These are phyloP conservation scores for Anaeramoeba flamelloides DNA, from an alignment of 78 protist genomes.

Conservation along the genomic window DNA sequence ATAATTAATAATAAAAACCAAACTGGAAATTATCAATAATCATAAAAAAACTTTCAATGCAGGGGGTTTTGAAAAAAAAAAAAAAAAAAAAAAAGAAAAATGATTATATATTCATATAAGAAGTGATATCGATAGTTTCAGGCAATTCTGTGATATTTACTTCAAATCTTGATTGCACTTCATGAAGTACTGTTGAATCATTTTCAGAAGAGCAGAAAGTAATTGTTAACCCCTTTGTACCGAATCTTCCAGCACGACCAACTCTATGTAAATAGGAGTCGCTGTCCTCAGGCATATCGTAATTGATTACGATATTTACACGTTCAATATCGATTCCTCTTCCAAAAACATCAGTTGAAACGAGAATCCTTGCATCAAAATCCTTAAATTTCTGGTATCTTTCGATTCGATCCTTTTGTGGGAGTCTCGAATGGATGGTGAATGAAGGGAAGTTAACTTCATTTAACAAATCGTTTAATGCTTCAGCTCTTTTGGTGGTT, in stretches of 20 bases:
- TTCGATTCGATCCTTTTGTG: conserved; percentile 55
- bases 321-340: conserved; percentile 96
- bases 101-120: conserved; percentile 47
- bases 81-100: too few species aligned
- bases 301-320: conserved; percentile 92
- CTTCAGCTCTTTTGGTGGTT: conserved; percentile 10
- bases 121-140: conserved; percentile 46
- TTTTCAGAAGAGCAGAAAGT: conserved; percentile 65
- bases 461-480: conserved; percentile 47
- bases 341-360: conserved; percentile 92
- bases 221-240: conserved; percentile 97
- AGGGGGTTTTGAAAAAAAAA: too few species aligned
- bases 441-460: conserved; percentile 79
- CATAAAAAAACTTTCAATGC: too few species aligned
- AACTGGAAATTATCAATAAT: too few species aligned
- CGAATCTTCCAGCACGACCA: conserved; percentile 98
- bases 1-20: too few species aligned
- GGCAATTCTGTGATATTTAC: conserved; percentile 48
- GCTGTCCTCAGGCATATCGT: conserved; percentile 82
- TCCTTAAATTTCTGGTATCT: conserved; percentile 74
- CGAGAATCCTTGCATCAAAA: conserved; percentile 77
- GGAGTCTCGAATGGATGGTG: conserved; percentile 56
- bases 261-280: conserved; percentile 26
- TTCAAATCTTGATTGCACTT: conserved; percentile 72
- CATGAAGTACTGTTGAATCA: conserved; percentile 33